These are phyloP conservation scores for Lecanosticta acicola DNA, from an alignment of 2,329 filamentous ascomycete genomes.

Conservation along the genomic window DNA sequence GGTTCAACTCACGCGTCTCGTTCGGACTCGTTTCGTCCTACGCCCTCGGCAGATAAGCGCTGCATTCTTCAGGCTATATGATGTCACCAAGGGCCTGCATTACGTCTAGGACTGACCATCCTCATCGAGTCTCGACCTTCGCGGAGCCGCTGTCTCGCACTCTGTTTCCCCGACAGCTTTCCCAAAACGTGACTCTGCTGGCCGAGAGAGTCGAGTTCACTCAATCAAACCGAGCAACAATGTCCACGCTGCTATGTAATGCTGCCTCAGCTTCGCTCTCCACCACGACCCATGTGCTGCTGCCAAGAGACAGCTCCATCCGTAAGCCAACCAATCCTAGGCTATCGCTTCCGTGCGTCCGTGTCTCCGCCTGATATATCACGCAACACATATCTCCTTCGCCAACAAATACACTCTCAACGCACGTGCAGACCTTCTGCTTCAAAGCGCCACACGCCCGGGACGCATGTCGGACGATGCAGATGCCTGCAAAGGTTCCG, in stretches of 20 bases:
- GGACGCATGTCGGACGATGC: no score
- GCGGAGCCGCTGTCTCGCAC: not conserved
- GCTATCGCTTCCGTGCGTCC: not conserved
- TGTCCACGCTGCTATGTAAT: no score
- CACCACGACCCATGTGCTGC: no score
- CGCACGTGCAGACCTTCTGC: not conserved
- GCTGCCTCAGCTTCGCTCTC: no score
- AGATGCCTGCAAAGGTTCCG: not conserved
- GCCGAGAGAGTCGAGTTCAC: no score
- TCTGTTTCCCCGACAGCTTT: not conserved
- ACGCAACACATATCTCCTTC: not conserved
- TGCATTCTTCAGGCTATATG: not conserved
- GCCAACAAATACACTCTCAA: not conserved
- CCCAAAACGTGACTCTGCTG: no score
- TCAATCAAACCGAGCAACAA: no score
- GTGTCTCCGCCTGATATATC: not conserved
- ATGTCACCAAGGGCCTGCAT: not conserved
- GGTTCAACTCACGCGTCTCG: no score
- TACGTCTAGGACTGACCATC: not conserved
- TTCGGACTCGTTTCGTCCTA: no score
- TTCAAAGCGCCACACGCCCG: no score
- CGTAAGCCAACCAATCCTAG: not conserved
- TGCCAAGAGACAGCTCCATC: not conserved
- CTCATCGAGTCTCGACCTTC: not conserved
- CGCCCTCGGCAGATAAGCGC: no score